Conservation (phyloP, 441 rosid genomes). For the Viola pubescens region DNA sequence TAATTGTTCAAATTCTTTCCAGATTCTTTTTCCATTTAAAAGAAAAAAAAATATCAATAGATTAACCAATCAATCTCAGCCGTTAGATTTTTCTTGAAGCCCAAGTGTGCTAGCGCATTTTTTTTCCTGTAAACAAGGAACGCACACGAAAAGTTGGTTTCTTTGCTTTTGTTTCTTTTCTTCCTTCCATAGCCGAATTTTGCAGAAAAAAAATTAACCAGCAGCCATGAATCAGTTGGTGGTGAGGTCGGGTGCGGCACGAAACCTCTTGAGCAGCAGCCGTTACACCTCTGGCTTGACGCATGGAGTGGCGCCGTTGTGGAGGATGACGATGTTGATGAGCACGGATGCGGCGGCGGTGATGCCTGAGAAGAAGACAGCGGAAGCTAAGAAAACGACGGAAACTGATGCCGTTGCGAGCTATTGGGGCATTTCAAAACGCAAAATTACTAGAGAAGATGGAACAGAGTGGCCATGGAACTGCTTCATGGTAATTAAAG, state of each 20-base stretch:
- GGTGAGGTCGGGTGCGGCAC: background rate
- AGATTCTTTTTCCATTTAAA: too few species aligned
- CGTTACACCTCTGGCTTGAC: background rate
- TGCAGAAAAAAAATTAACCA: too few species aligned
- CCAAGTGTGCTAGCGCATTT: too few species aligned
- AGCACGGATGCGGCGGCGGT: background rate
- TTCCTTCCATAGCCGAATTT: background rate
- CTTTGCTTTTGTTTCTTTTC: too few species aligned
- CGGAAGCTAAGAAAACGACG: background rate
- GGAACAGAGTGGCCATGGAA: constrained; percentile 67
- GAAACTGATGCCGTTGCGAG: constrained; percentile 24
- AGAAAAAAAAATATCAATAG: too few species aligned
- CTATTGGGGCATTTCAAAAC: constrained; percentile 54
- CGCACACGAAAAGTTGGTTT: too few species aligned
- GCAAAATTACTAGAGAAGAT: constrained; percentile 42
- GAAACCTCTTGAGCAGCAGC: background rate
- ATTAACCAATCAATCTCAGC: too few species aligned
- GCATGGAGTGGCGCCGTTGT: background rate
- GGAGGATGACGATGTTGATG: background rate
- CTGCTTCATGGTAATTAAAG: constrained; percentile 41
- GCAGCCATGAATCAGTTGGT: background rate
- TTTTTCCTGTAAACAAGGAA: too few species aligned
- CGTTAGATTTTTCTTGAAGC: too few species aligned
- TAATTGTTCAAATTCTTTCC: too few species aligned
- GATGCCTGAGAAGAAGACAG: background rate